phyloP scores from a whole-genome alignment of 345 rosid species.

The Brassica carinata region DNA sequence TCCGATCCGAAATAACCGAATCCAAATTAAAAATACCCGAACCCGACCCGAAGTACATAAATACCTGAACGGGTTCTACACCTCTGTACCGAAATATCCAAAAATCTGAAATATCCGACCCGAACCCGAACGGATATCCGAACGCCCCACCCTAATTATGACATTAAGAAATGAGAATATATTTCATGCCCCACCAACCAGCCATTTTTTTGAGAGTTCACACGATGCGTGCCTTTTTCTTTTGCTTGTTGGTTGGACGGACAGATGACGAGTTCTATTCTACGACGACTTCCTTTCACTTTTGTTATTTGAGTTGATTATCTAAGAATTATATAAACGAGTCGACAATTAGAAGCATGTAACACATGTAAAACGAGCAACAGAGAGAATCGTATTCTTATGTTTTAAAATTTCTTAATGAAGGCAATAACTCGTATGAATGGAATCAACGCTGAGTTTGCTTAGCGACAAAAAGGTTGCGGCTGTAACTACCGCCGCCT shows the following conservation, averaged over 20 bases:
- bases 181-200: neutral
- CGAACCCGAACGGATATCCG: no score
- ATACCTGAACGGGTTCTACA: no score
- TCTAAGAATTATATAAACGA: neutral
- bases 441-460: neutral
- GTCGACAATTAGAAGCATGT: neutral
- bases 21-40: no score
- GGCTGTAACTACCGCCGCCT: no score
- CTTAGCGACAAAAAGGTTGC: no score
- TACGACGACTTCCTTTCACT: neutral
- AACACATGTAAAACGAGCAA: conserved; percentile 1
- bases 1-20: no score
- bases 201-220: conserved; percentile 1
- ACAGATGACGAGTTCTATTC: neutral
- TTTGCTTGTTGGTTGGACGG: neutral
- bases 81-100: no score
- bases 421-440: neutral
- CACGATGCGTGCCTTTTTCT: conserved; percentile 8
- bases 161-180: neutral
- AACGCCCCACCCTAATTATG: neutral
- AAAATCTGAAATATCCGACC: no score
- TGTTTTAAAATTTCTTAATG: neutral
- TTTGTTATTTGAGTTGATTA: neutral
- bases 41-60: no score
- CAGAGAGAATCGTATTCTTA: neutral